Conservation (phyloP, 2,329 filamentous ascomycete species). For the Fusarium redolens region DNA sequence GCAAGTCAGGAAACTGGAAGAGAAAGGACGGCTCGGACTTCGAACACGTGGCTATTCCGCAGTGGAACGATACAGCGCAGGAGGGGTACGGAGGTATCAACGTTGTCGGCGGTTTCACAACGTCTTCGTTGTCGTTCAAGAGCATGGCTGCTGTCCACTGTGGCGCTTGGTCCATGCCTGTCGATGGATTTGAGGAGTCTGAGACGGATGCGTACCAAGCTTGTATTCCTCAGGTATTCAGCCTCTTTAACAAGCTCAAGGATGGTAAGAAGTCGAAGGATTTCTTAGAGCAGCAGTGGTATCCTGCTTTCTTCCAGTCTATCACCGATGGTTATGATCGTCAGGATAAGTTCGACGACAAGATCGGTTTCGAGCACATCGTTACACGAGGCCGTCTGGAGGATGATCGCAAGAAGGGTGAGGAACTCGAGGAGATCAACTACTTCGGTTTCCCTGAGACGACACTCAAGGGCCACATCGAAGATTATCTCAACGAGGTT, state of each 20-base stretch:
- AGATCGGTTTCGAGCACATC: conserved; percentile 48
- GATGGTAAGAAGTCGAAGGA: conserved; percentile 23
- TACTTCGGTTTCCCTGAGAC: conserved; percentile 53
- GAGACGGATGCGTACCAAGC: conserved; percentile 57
- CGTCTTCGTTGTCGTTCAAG: conserved; percentile 58
- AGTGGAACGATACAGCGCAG: conserved; percentile 40
- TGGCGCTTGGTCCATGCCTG: conserved; percentile 53
- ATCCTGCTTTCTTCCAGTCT: conserved; percentile 51
- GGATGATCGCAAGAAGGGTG: conserved; percentile 18
- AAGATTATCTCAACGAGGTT: conserved; percentile 46
- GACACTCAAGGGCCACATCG: conserved; percentile 46
- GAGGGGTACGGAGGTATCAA: conserved; percentile 54
- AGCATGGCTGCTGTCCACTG: conserved; percentile 57
- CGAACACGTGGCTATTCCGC: conserved; percentile 42
- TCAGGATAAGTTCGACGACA: conserved; percentile 48
- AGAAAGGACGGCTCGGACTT: conserved; percentile 41
- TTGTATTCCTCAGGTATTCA: conserved; percentile 55
- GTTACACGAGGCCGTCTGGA: conserved; percentile 47
- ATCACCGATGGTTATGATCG: conserved; percentile 52
- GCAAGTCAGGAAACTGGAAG: conserved; percentile 37
- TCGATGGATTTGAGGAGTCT: conserved; percentile 56
- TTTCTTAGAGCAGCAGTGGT: conserved; percentile 49
- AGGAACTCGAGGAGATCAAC: conserved; percentile 42
- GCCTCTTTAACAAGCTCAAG: conserved; percentile 48
- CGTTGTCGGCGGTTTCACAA: conserved; percentile 54